Evolutionary conservation across 768 basidiomycete genomes (phyloP).

Genomic region (Plicaturopsis crispa): DNA sequence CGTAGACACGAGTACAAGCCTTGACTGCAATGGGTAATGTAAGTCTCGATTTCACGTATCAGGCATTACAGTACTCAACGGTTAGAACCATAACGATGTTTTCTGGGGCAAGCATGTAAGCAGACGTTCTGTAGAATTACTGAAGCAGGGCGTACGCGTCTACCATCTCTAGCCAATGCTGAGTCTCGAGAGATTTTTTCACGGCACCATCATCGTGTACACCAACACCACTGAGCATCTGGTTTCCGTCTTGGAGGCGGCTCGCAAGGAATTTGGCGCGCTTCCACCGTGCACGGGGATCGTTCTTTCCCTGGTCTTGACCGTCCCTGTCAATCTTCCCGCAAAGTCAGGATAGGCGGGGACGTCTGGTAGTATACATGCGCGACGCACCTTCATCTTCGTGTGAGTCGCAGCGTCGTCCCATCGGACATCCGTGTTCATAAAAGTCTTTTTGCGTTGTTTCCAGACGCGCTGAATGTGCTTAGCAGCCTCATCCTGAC

Average conservation of each 20-base stretch:
- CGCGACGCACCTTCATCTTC: constrained; percentile 24
- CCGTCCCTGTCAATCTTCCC: constrained; percentile 30
- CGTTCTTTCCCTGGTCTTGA: constrained; percentile 38
- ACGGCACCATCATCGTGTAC: constrained; percentile 23
- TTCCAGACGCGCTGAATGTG: constrained; percentile 35
- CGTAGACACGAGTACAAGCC: too few species aligned
- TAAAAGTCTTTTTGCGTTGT: constrained; percentile 16
- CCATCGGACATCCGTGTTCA: constrained; percentile 26
- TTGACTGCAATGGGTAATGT: too few species aligned
- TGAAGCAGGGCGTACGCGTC: constrained; percentile 34
- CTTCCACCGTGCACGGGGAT: constrained; percentile 37
- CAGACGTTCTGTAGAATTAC: background rate
- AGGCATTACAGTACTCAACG: constrained; percentile 38
- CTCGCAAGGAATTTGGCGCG: constrained; percentile 35
- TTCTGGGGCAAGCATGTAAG: constrained; percentile 21
- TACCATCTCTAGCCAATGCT: constrained; percentile 59
- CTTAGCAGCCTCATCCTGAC: constrained; percentile 21
- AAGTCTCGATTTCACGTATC: too few species aligned
- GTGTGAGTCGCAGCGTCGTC: constrained; percentile 31
- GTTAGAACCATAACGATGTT: constrained; percentile 59
- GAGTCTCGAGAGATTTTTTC: constrained; percentile 45
- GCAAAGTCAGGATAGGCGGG: background rate
- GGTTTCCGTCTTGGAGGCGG: constrained; percentile 35
- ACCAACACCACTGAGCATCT: constrained; percentile 23
- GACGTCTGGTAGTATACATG: background rate